Evolutionary conservation across 1,139 yeast genomes (phyloP).

Genomic region (Blastobotrys proliferans): DNA sequence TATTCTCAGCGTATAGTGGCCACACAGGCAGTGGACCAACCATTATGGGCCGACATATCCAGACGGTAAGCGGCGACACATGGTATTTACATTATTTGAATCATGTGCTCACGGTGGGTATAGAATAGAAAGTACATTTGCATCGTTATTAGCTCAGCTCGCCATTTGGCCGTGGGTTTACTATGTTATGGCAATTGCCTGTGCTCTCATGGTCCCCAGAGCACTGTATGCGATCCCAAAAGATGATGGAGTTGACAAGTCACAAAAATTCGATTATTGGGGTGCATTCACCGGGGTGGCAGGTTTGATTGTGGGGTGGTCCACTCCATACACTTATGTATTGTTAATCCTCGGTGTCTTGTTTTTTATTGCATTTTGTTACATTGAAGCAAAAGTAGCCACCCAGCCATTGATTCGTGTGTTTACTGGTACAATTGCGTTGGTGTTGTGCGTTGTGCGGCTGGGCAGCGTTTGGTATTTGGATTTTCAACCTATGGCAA

Average conservation of each 20-base stretch:
- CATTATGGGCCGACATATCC: conserved; percentile 50
- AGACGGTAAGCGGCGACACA: conserved; percentile 40
- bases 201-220: conserved; percentile 30
- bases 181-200: conserved; percentile 45
- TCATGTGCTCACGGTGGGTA: conserved; percentile 60
- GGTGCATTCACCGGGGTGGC: conserved; percentile 47
- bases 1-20: conserved; percentile 51
- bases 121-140: conserved; percentile 46
- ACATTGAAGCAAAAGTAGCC: conserved; percentile 37
- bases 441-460: conserved; percentile 50
- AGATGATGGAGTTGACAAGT: conserved; percentile 4
- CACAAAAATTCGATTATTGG: conserved; percentile 41
- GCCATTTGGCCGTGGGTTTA: conserved; percentile 58
- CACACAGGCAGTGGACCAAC: conserved; percentile 61
- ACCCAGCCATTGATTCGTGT: conserved; percentile 48
- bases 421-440: conserved; percentile 42
- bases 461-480: conserved; percentile 59
- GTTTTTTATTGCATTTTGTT: conserved; percentile 37
- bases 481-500: conserved; percentile 47
- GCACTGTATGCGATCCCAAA: conserved; percentile 45
- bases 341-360: conserved; percentile 49
- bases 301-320: conserved; percentile 56
- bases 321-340: conserved; percentile 45
- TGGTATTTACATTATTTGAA: conserved; percentile 49
- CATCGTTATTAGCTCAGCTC: conserved; percentile 42